Evolutionary conservation across 768 basidiomycete species (phyloP).

Genomic region (Harrya chromipes): DNA sequence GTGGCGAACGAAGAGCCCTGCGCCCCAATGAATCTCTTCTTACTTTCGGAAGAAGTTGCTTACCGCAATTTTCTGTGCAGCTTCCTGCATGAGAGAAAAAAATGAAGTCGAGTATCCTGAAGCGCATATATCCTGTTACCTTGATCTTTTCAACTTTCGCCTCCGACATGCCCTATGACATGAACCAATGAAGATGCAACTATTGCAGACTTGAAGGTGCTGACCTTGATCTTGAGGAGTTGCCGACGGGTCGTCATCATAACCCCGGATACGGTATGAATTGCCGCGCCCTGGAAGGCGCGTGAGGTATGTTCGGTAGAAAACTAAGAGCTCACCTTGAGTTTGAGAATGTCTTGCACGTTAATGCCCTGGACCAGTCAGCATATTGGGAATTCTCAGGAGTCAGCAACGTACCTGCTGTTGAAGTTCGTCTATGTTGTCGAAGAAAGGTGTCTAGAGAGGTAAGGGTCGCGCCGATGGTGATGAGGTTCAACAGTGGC

Average conservation of each 20-base stretch:
- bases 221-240: constrained; percentile 89
- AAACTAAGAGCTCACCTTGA: constrained; percentile 55
- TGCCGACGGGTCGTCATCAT: constrained; percentile 90
- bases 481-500: neutral
- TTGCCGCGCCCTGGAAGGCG: constrained; percentile 59
- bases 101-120: neutral
- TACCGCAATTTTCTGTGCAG: constrained; percentile 83
- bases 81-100: constrained; percentile 59
- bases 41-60: neutral
- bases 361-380: constrained; percentile 73
- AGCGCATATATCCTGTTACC: constrained; percentile 37
- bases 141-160: constrained; percentile 98
- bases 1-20: constrained; percentile 92
- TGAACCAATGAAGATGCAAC: neutral
- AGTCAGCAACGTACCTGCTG: constrained; percentile 53
- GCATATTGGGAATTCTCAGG: constrained; percentile 2
- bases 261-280: constrained; percentile 83
- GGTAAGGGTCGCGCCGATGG: neutral
- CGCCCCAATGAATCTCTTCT: neutral
- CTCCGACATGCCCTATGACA: constrained; percentile 82
- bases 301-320: neutral
- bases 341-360: constrained; percentile 90
- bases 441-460: constrained; percentile 59
- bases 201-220: neutral
- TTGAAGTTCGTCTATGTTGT: constrained; percentile 81